Base-by-base conservation (phyloP, 2,329 filamentous ascomycete species). In the Coniochaeta hoffmannii region DNA sequence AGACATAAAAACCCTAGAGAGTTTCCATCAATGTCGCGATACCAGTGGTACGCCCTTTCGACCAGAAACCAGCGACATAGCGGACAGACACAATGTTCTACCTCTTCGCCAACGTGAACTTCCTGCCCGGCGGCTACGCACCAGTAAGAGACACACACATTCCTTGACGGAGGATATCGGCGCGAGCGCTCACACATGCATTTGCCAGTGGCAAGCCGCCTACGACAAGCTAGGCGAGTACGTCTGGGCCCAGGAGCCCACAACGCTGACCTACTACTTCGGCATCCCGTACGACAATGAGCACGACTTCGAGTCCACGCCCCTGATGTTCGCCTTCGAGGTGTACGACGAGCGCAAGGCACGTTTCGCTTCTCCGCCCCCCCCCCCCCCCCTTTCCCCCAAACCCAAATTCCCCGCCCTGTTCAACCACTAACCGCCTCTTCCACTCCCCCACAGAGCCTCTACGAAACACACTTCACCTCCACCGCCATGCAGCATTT, bases 201-300 rank as follows among this genome's bases (percentile, higher is more conserved):
- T 22, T 8, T 14, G 15, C 26, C 51, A 73, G 69, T 73, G 71
- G 71, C 70, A 73, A 69, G 61, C 66, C 10, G 70, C 69, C 9
- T 74, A 72, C 58, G 69, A 73, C 56, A 64, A 66, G 24, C 69
- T 73, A 26, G 70, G 66, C 31, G 58, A 61, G 30, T 68, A 73
- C 50, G 70, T 73, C 57, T 65, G 54, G 56, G 57, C 53, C 52
- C 60, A 65, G 7, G 69, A 73, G 58, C 65, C 64, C 38, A 68
- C 67, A 11, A 73, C 70, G 0, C 62, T 69, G 58, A 67, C 71
- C 1, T 75, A 74, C 63, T 74, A 74, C 64, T 74, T 75, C 58
- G 71, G 71, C 53, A 68, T 74, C 49, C 72, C 71, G 6, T 54
- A 66, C 44, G 66, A 70, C 58, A 66, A 68, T 59, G 64, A 62